Evolutionary conservation across 2,329 filamentous ascomycete species (phyloP), one percentile per base, ranked within the genome.

Genomic region (Purpureocillium takamizusanense): DNA sequence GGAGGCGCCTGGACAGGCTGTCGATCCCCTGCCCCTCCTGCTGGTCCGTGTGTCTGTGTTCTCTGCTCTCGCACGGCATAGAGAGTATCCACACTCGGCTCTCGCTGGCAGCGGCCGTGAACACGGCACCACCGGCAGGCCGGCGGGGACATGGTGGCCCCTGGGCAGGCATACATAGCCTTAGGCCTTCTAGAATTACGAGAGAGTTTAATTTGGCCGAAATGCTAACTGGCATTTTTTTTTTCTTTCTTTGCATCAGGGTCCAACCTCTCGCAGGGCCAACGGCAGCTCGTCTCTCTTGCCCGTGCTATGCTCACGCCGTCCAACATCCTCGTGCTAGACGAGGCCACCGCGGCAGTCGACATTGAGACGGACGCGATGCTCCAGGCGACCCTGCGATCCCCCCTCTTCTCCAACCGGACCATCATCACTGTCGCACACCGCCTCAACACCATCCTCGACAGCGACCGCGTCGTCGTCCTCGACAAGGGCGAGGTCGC

Each of bases 401-500:
- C 74, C 28, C 72, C 76, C 16, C 59, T 81, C 13, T 98, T 98
- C 66, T 74, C 81, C 44, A 87, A 95, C 62, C 80, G 87, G 38
- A 98, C 92, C 29, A 97, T 98, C 61, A 94, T 98, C 61, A 98
- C 92, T 1, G 95, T 98, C 53, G 92, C 92, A 18, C 92, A 98
- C 67, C 82, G 92, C 39, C 94, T 98, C 67, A 97, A 97, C 66
- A 98, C 92, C 10, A 97, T 98, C 52, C 74, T 98, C 23, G 79
- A 83, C 59, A 78, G 74, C 44, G 90, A 98, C 65, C 79, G 89
- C 36, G 92, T 98, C 45, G 81, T 98, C 28, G 92, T 98, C 36
- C 76, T 98, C 6, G 88, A 97, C 56, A 83, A 84, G 61, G 92
- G 92, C 32, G 77, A 80, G 52, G 89, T 98, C 31, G 83, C 81